Evolutionary conservation across 2,329 filamentous ascomycete genomes (phyloP).

Genomic region (Pestalotiopsis sp.): DNA sequence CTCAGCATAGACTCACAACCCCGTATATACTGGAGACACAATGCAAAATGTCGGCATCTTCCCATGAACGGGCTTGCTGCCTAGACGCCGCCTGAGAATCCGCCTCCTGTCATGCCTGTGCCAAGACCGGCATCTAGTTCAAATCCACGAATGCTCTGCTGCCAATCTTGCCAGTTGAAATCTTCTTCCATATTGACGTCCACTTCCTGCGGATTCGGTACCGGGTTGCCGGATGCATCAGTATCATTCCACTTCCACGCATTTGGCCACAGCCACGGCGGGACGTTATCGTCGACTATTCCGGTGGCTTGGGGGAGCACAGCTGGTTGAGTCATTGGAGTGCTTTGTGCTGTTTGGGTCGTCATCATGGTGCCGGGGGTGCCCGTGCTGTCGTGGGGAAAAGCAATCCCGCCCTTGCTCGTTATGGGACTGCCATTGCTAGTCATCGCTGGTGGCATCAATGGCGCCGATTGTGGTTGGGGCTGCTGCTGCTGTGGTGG

Average conservation of each 20-base stretch:
- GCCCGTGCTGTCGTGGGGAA: slow-evolving; percentile 1
- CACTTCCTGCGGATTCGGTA: slow-evolving; percentile 29
- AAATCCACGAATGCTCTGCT: slow-evolving; percentile 39
- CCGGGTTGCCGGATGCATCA: slow-evolving; percentile 10
- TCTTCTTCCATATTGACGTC: slow-evolving; percentile 36
- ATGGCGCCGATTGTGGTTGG: background rate
- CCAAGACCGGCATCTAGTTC: slow-evolving; percentile 32
- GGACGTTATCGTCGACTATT: slow-evolving; percentile 32
- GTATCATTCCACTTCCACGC: slow-evolving; percentile 26
- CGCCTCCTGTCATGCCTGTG: slow-evolving; percentile 21
- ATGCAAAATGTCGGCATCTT: background rate
- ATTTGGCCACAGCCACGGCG: slow-evolving; percentile 42
- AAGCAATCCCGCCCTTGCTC: slow-evolving; percentile 7
- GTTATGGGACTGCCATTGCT: slow-evolving; percentile 6
- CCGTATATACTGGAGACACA: background rate
- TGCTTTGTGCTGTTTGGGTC: background rate
- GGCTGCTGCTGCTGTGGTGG: background rate
- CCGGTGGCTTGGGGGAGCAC: slow-evolving; percentile 2
- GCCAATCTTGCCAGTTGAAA: slow-evolving; percentile 52
- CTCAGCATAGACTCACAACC: background rate
- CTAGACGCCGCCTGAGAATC: slow-evolving; percentile 30
- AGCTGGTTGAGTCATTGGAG: slow-evolving; percentile 4
- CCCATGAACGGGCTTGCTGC: background rate
- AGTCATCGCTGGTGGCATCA: background rate
- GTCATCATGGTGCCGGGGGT: background rate